Conservation (phyloP, 148 eudicot genomes). For the Rhododendron simsii region DNA sequence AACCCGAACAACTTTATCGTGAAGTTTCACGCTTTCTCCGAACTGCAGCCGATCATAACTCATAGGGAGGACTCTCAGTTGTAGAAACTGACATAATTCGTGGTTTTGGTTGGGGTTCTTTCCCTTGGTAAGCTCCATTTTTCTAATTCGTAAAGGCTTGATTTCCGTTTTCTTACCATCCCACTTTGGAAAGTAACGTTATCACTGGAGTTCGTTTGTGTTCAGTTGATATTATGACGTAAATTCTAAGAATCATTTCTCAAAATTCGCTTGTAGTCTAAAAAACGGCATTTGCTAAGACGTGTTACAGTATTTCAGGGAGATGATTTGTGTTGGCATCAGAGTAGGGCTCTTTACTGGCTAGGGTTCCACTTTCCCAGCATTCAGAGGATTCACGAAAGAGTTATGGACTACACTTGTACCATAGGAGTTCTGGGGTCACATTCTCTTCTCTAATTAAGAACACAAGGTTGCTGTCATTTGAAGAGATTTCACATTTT, state of each 20-base stretch:
- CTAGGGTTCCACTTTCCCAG: not conserved
- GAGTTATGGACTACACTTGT: not conserved
- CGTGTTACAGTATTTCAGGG: not conserved
- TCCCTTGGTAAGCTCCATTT: conserved; percentile 21
- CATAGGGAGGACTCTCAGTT: conserved; percentile 19
- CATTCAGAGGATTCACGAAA: not conserved
- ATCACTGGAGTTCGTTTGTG: not conserved
- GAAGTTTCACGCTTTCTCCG: conserved; percentile 80
- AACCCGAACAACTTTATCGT: conserved; percentile 80
- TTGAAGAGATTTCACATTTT: not conserved
- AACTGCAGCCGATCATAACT: conserved; percentile 26
- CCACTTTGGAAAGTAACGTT: not conserved
- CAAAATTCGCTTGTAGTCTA: not conserved
- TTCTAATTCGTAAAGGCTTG: not conserved
- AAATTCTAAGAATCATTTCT: not conserved
- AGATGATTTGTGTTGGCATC: not conserved
- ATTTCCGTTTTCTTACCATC: not conserved
- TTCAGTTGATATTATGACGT: not conserved
- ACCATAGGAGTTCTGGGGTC: not conserved
- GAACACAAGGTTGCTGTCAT: not conserved
- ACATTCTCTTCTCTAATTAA: not conserved
- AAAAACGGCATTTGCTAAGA: not conserved
- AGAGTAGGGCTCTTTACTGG: not conserved
- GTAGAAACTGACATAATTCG: conserved; percentile 2
- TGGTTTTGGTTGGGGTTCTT: conserved; percentile 11